These are phyloP conservation scores for Spatholobus suberectus DNA, from an alignment of 306 rosid genomes.

Conservation along the genomic window DNA sequence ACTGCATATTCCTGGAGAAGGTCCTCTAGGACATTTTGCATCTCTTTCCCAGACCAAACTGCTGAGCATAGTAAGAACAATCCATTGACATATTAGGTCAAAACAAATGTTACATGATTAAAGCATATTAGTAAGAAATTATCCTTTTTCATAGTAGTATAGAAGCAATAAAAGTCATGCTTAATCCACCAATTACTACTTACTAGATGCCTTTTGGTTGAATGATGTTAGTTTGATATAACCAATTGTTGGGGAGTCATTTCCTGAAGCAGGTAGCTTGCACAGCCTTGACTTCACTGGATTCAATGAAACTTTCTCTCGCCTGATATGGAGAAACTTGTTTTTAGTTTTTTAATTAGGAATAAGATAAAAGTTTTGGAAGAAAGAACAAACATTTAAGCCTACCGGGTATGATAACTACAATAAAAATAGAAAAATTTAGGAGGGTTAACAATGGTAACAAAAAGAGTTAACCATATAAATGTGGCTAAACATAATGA, in stretches of 20 bases:
- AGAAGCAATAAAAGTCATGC: conserved; percentile 30
- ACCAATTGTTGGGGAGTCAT: conserved; percentile 74
- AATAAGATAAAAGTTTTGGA: background rate
- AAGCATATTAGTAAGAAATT: background rate
- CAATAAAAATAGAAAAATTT: background rate
- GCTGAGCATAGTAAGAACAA: background rate
- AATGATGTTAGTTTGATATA: conserved; percentile 89
- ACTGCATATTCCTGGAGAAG: background rate
- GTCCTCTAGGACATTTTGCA: background rate
- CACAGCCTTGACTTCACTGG: conserved; percentile 93
- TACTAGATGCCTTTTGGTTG: conserved; percentile 90
- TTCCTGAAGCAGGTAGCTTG: conserved; percentile 71
- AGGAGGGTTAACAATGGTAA: conserved; percentile 20
- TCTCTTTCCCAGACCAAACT: background rate
- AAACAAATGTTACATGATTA: conserved; percentile 1
- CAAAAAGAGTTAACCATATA: background rate
- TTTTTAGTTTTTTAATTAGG: background rate
- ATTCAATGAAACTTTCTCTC: conserved; percentile 89
- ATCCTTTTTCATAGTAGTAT: conserved; percentile 12
- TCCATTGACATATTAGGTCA: background rate
- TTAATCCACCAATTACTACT: conserved; percentile 40
- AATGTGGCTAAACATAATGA: background rate
- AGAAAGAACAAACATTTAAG: background rate
- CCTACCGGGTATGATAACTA: conserved; percentile 21
- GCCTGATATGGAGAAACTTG: conserved; percentile 58